Evolutionary conservation across 1,139 yeast genomes (phyloP), one percentile per base, ranked within the genome.

Genomic region (Protomyces inouyei): DNA sequence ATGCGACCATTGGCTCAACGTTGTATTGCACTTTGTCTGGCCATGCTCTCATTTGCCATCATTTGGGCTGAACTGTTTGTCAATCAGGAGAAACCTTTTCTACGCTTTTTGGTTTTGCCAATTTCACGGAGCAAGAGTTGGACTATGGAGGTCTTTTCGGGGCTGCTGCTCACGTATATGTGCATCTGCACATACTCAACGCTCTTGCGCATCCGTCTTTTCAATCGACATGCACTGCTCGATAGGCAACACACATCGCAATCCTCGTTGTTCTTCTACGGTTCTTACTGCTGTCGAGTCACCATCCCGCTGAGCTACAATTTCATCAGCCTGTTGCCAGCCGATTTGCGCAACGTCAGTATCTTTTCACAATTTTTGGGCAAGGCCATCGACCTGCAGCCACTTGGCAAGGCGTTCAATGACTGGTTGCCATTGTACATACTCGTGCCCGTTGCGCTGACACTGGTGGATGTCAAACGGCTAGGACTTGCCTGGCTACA

Each of bases 221-320:
- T 89, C 79, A 86, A 87, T 72, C 80, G 86, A 74, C 89, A 88
- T 72, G 92, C 88, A 68, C 78, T 89, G 69, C 92, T 88, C 43
- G 82, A 80, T 43, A 79, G 79, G 64, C 75, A 77, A 64, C 82
- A 85, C 64, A 85, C 93, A 0, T 93, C 87, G 71, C 87, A 89
- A 0, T 87, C 88, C 0, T 85, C 90, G 37, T 81, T 87, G 43
- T 80, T 89, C 55, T 89, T 88, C 73, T 89, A 87, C 74, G 85
- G 92, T 32, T 87, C 88, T 71, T 89, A 89, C 71, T 85, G 88
- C 40, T 88, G 93, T 64, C 83, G 96, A 69, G 78, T 89, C 72
- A 87, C 96, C 0, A 85, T 89, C 14, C 96, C 96, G 2, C 78
- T 89, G 68, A 84, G 89, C 43, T 89, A 87, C 76, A 89, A 89